Evolutionary conservation across 1,139 yeast species (phyloP).

Genomic region (Candida smagusa): DNA sequence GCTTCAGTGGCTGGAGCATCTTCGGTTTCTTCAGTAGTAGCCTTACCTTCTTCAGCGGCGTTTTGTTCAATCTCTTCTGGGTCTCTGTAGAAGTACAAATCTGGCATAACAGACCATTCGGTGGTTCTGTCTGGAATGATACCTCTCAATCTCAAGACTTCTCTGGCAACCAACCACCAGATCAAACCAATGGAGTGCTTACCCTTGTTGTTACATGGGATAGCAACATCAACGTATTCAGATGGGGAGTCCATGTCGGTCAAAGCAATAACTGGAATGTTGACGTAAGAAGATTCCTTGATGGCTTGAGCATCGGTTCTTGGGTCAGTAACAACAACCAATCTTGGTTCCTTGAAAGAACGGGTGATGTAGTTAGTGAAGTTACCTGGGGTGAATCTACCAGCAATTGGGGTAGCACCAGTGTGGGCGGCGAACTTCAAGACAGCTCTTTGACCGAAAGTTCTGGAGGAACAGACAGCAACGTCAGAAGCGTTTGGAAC

Average conservation of each 20-base stretch:
- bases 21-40: constrained; percentile 46
- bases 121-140: constrained; percentile 94
- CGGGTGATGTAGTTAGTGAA: constrained; percentile 99
- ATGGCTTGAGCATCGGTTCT: constrained; percentile 99
- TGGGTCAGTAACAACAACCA: constrained; percentile 98
- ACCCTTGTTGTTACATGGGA: constrained; percentile 99
- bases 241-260: constrained; percentile 98
- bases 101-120: constrained; percentile 99
- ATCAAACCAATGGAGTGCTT: constrained; percentile 99
- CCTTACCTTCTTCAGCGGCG: constrained; percentile 63
- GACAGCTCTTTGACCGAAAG: constrained; percentile 99
- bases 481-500: constrained; percentile 98
- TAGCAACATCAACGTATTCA: constrained; percentile 98
- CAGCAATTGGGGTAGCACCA: constrained; percentile 99
- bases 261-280: constrained; percentile 99
- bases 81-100: constrained; percentile 99
- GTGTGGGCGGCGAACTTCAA: constrained; percentile 99
- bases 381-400: constrained; percentile 99
- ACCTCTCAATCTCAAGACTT: constrained; percentile 99
- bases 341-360: constrained; percentile 99
- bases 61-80: constrained; percentile 98
- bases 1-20: constrained; percentile 52
- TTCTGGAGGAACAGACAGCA: constrained; percentile 98
- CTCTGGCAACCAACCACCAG: constrained; percentile 99
- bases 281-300: constrained; percentile 99